phyloP scores from a whole-genome alignment of 352 stramenopile species.

The Globisporangium canariense region DNA sequence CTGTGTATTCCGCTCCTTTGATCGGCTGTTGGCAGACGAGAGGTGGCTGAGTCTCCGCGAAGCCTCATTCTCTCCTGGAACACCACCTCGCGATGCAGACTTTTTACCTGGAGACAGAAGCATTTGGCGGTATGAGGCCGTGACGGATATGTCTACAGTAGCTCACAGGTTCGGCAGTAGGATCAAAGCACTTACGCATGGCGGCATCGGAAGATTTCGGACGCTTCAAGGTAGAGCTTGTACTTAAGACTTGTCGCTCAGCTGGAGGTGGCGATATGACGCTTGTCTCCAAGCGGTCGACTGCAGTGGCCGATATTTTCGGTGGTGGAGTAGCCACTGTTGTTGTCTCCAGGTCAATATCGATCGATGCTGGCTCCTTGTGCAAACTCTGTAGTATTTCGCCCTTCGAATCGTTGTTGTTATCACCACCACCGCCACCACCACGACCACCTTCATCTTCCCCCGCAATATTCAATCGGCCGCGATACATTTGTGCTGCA shows the following conservation, averaged over 20 bases:
- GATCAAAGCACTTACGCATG: background rate
- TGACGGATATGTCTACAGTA: too few relatives aligned
- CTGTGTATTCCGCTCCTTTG: background rate
- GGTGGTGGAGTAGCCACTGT: background rate
- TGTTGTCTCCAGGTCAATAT: background rate
- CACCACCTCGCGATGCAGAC: background rate
- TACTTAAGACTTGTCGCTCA: background rate
- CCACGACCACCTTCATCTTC: background rate
- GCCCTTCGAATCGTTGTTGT: background rate
- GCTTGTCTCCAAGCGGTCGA: background rate
- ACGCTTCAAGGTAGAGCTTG: background rate
- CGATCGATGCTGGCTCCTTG: background rate
- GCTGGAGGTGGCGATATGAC: too few relatives aligned
- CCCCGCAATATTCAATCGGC: constrained; percentile 21
- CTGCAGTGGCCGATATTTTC: background rate
- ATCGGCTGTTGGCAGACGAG: background rate
- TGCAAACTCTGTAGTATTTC: background rate
- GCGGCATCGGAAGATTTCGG: background rate
- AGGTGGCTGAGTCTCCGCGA: background rate
- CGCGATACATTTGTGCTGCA: constrained; percentile 33
- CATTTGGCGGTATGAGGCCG: too few relatives aligned
- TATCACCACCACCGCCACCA: background rate
- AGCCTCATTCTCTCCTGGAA: background rate
- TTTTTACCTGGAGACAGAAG: background rate
- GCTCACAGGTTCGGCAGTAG: too few relatives aligned